Percentiles rank a stretch among this genome's conserved stretches.
Evolutionary conservation across 1,284 basidiomycete species (phyloP).

Genomic region (Sparassis latifolia): DNA sequence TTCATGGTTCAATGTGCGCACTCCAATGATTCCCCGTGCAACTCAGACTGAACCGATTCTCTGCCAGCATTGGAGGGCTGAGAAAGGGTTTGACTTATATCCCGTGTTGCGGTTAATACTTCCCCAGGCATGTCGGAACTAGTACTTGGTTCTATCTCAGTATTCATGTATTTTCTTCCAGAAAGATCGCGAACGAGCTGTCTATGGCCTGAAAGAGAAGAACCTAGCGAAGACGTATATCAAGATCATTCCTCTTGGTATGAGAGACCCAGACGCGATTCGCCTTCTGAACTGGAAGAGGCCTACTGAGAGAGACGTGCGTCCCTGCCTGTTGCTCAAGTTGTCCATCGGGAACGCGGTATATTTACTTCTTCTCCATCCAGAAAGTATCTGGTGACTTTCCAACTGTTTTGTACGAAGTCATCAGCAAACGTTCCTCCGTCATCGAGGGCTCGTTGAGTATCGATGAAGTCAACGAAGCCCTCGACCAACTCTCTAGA

Average conservation of each 20-base stretch:
- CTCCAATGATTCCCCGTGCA: conserved; percentile 2
- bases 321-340: conserved; percentile 15
- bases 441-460: conserved; percentile 71
- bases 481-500: conserved; percentile 71
- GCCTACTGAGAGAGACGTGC: conserved; percentile 62
- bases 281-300: conserved; percentile 87
- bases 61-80: conserved; percentile 66
- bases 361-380: neutral
- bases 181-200: conserved; percentile 87
- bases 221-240: conserved; percentile 87
- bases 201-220: conserved; percentile 90
- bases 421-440: conserved; percentile 79
- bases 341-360: neutral
- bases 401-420: conserved; percentile 77
- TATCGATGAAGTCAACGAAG: conserved; percentile 74
- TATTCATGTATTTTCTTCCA: conserved; percentile 25
- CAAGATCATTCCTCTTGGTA: conserved; percentile 77
- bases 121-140: conserved; percentile 50
- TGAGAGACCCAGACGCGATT: conserved; percentile 72
- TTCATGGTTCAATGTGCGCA: conserved; percentile 70
- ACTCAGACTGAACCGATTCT: neutral
- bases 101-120: conserved; percentile 71
- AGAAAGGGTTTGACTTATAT: conserved; percentile 69
- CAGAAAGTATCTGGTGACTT: conserved; percentile 79
- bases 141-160: neutral